phyloP scores from a whole-genome alignment of 176 grass and related monocot species.

The Oropetium thomaeum region DNA sequence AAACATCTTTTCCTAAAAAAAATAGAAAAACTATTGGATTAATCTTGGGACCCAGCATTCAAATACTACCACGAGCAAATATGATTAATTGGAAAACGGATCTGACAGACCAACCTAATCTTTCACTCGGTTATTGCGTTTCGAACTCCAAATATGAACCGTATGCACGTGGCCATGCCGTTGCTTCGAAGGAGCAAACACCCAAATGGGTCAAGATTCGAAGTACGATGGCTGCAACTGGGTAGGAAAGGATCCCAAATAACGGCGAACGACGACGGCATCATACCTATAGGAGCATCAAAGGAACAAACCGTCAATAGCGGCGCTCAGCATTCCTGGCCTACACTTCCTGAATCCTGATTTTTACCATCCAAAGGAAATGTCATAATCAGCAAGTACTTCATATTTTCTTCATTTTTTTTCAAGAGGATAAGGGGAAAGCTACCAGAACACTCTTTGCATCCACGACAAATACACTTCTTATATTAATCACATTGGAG shows the following conservation, averaged over 20 bases:
- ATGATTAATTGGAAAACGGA: not conserved
- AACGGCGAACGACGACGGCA: not conserved
- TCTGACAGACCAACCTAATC: not conserved
- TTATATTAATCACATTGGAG: not conserved
- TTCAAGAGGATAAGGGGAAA: not conserved
- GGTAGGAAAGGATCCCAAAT: not conserved
- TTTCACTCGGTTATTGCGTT: not conserved
- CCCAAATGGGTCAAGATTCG: constrained; percentile 10
- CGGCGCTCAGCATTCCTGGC: not conserved
- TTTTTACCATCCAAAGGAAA: not conserved
- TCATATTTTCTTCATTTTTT: not conserved
- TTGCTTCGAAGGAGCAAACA: not conserved
- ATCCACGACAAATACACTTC: not conserved
- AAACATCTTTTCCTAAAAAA: too few relatives aligned
- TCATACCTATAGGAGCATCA: not conserved
- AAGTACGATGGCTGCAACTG: constrained; percentile 9
- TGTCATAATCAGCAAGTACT: not conserved
- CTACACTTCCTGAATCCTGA: not conserved
- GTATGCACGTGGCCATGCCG: not conserved
- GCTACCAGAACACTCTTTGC: not conserved
- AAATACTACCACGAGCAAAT: not conserved
- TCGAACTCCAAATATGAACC: not conserved
- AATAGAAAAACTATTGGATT: not conserved
- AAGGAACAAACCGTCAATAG: not conserved
- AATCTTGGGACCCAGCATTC: not conserved